Base-by-base conservation (phyloP, 1,284 basidiomycete species). In the Singerocomus inundabilis region DNA sequence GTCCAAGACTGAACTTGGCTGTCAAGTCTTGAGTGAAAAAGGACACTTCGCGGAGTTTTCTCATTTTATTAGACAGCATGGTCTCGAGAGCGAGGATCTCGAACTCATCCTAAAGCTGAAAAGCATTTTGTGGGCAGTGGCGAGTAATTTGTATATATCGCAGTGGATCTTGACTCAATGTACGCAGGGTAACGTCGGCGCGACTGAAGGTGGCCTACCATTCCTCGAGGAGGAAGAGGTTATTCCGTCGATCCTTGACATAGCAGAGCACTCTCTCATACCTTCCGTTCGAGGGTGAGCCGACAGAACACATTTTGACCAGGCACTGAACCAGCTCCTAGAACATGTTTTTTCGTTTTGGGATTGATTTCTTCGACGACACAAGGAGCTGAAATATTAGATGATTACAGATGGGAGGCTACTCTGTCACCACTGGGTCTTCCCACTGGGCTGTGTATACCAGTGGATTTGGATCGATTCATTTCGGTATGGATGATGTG, bases 191-290 rank as follows among this genome's bases (percentile, higher is more conserved):
- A 96, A 96, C 65, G 88, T 99, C 45, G 97, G 94, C 1, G 84
- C 96, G 0, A 91, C 91, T 0, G 83, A 87, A 57, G 85, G 91
- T 7, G 97, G 97, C 0, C 75, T 99, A n/a, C 87, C 86, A 1
- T 95, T 99, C 67, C 76, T 99, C 21, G 95, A 98, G 63, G 93
- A 94, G 51, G 93, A 98, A 66, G 93, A 94, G 57, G 85, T 98
- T 52, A 87, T 98, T 38, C 88, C 91, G 15, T 81, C 84, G 9
- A 88, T 99, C 48, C 77, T 98, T 33, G 86, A 94, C 54, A 97
- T 98, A 49, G 93, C 95, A 2, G 90, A 94, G 59, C 81, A 84
- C 49, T 98, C 95, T 3, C 78, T 80, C 1, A 88, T 98, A 46
- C 81, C 97, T 35, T 97, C 95, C 6, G 84, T 99, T 16, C 79